A percentile compares a stretch with the other conserved stretches of the same genome.
phyloP scores from a whole-genome alignment of 129 eudicot genomes.

The Scalesia atractyloides region DNA sequence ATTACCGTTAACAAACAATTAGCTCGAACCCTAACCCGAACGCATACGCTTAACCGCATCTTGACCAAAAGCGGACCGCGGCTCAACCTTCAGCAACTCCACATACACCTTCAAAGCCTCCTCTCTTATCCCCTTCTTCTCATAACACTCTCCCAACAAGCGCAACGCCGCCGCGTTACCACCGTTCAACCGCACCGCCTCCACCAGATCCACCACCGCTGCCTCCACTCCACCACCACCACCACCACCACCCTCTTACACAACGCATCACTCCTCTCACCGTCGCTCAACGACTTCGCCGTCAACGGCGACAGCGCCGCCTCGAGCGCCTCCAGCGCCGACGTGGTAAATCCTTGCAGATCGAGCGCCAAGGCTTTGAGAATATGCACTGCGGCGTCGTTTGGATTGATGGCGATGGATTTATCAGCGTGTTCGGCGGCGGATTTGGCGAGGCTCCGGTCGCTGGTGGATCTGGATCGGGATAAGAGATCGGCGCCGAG shows the following conservation, averaged over 20 bases:
- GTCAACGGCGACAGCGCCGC: conserved; percentile 66
- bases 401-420: conserved; percentile 53
- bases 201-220: conserved; percentile 57
- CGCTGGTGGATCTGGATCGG: conserved; percentile 47
- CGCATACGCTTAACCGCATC: conserved; percentile 53
- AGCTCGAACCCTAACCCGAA: conserved; percentile 24
- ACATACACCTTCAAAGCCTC: conserved; percentile 58
- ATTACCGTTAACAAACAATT: background rate
- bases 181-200: conserved; percentile 53
- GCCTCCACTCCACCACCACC: conserved; percentile 38
- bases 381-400: conserved; percentile 77
- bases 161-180: conserved; percentile 51
- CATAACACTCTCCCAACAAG: conserved; percentile 72
- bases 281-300: conserved; percentile 49
- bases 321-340: conserved; percentile 62
- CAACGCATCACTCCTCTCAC: conserved; percentile 63
- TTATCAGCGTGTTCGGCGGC: conserved; percentile 56
- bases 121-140: conserved; percentile 50
- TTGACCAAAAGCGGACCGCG: conserved; percentile 38
- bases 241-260: conserved; percentile 51
- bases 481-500: conserved; percentile 66
- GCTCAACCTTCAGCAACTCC: conserved; percentile 44
- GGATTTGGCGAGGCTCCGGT: conserved; percentile 33
- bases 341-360: conserved; percentile 59
- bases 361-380: conserved; percentile 64